Conservation (phyloP, 2,329 filamentous ascomycete species). For the Ophiostoma piceae region DNA sequence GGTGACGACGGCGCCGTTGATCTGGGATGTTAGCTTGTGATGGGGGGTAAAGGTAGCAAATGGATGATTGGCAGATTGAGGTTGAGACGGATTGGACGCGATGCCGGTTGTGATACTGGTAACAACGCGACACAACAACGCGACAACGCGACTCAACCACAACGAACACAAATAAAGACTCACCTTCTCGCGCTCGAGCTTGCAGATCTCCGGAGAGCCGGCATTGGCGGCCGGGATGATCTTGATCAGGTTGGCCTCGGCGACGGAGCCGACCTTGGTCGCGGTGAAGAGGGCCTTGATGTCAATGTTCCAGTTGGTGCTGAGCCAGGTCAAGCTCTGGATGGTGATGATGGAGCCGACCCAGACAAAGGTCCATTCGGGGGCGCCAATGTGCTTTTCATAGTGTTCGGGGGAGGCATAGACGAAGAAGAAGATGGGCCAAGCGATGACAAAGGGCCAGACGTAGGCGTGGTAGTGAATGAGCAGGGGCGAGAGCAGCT, state of each 20-base stretch:
- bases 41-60: background rate
- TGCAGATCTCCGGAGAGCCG: slow-evolving; percentile 81
- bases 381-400: slow-evolving; percentile 83
- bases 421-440: slow-evolving; percentile 85
- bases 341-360: slow-evolving; percentile 78
- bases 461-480: slow-evolving; percentile 79
- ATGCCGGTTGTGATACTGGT: background rate
- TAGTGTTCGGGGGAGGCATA: slow-evolving; percentile 82
- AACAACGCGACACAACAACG: too few species aligned
- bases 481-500: slow-evolving; percentile 81
- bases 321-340: slow-evolving; percentile 87
- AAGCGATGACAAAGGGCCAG: slow-evolving; percentile 87
- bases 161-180: background rate
- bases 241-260: slow-evolving; percentile 81
- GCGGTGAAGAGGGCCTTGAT: slow-evolving; percentile 78
- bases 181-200: slow-evolving; percentile 64
- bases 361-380: slow-evolving; percentile 98
- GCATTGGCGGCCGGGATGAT: slow-evolving; percentile 86
- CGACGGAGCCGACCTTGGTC: slow-evolving; percentile 61
- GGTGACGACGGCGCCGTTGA: slow-evolving; percentile 66
- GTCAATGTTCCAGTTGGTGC: slow-evolving; percentile 96
- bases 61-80: too few species aligned
- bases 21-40: slow-evolving; percentile 32
- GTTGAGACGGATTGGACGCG: background rate
- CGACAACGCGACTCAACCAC: background rate